Conservation (phyloP, 495 filamentous ascomycete genomes). For the Aspergillus saccharolyticus region DNA sequence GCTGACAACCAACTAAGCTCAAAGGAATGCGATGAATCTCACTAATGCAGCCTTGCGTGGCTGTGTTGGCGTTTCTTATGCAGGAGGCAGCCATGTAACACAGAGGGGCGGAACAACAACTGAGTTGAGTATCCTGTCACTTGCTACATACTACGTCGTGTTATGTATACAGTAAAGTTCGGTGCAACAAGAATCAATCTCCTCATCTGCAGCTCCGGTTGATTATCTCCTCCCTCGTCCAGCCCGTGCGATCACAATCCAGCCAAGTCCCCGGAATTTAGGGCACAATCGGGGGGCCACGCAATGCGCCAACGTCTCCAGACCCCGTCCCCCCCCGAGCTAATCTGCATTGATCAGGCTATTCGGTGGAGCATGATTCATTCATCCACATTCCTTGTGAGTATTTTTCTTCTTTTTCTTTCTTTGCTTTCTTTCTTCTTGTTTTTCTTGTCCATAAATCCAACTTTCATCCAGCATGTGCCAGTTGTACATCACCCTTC, state of each 20-base stretch:
- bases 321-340: neutral
- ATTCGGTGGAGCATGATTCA: neutral
- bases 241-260: neutral
- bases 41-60: neutral
- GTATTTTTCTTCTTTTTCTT: too few relatives aligned
- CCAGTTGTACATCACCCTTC: neutral
- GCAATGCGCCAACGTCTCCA: conserved; percentile 1
- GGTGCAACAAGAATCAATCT: too few relatives aligned
- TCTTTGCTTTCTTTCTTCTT: too few relatives aligned
- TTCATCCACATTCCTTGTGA: too few relatives aligned
- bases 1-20: neutral
- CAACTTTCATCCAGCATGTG: neutral
- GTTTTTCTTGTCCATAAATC: neutral
- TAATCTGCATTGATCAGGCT: neutral
- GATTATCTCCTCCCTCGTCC: too few relatives aligned
- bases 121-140: too few relatives aligned
- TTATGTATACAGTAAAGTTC: too few relatives aligned
- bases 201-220: too few relatives aligned
- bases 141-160: too few relatives aligned
- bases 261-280: neutral
- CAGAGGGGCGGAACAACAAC: neutral
- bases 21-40: neutral
- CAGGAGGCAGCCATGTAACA: neutral
- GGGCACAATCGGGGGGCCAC: neutral
- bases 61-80: neutral